A percentile compares a stretch with the other conserved stretches of the same genome.
Evolutionary conservation across 371 early-diverging fungal species (phyloP).

Genomic region (Saksenaea oblongispora): DNA sequence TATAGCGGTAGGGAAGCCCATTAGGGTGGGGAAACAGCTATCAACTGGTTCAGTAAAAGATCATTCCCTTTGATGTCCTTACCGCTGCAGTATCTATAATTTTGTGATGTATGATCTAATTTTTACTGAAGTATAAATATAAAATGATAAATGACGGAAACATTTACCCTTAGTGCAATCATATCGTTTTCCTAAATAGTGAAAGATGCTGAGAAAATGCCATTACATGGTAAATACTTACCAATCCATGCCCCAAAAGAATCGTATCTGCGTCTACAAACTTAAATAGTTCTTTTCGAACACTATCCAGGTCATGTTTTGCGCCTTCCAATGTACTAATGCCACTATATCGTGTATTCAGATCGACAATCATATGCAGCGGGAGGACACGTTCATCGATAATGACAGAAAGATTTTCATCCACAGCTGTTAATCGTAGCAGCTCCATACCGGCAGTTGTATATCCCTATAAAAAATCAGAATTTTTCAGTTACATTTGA

Average conservation of each 20-base stretch:
- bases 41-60: not conserved
- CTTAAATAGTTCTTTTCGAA: slow-evolving; percentile 44
- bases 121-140: not conserved
- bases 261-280: slow-evolving; percentile 41
- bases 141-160: not conserved
- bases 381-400: slow-evolving; percentile 61
- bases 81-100: slow-evolving; percentile 49
- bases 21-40: slow-evolving; percentile 49
- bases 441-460: slow-evolving; percentile 60
- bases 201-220: not conserved
- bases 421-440: slow-evolving; percentile 56
- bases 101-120: slow-evolving; percentile 35
- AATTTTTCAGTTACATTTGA: not conserved
- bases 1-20: slow-evolving; percentile 46
- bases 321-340: slow-evolving; percentile 52
- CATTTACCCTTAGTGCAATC: slow-evolving; percentile 43
- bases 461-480: slow-evolving; percentile 24
- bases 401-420: slow-evolving; percentile 38
- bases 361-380: slow-evolving; percentile 49
- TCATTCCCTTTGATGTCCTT: slow-evolving; percentile 10
- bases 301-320: slow-evolving; percentile 40
- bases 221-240: not conserved
- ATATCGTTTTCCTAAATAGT: slow-evolving; percentile 41
- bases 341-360: slow-evolving; percentile 61
- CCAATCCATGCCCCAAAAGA: slow-evolving; percentile 52